A percentile compares a stretch with the other conserved stretches of the same genome.
Evolutionary conservation across 257 asterid genomes (phyloP).

Genomic region (Salvia hispanica): DNA sequence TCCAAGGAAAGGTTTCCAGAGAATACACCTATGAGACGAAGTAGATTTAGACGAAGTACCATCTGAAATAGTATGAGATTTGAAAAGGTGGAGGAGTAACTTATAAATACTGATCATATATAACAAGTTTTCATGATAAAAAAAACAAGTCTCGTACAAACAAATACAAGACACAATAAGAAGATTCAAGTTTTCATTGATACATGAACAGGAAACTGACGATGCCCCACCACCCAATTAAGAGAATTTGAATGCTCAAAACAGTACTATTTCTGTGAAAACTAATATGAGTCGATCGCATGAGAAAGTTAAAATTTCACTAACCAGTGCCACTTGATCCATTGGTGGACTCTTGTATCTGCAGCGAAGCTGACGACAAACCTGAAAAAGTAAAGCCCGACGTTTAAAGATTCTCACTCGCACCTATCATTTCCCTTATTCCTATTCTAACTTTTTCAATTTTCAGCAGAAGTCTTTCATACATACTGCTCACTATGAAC

Average conservation of each 20-base stretch:
- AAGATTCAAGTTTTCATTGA: no score
- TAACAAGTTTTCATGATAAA: not conserved
- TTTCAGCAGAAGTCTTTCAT: not conserved
- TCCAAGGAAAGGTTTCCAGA: constrained; percentile 91
- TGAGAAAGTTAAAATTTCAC: constrained; percentile 24
- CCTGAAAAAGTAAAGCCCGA: constrained; percentile 52
- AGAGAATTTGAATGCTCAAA: no score
- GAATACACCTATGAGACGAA: constrained; percentile 59
- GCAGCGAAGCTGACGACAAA: constrained; percentile 82
- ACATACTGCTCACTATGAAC: constrained; percentile 4
- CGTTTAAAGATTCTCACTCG: not conserved
- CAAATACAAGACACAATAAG: no score
- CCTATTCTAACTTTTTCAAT: not conserved
- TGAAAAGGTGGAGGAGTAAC: no score
- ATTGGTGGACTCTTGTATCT: constrained; percentile 59
- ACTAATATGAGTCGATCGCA: constrained; percentile 10
- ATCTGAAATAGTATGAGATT: no score
- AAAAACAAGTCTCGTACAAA: not conserved
- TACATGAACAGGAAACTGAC: no score
- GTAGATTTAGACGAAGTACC: no score
- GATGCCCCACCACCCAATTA: no score
- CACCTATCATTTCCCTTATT: not conserved
- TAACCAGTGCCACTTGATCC: constrained; percentile 64
- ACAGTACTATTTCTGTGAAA: not conserved
- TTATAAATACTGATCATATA: no score